Percentiles rank a stretch among this genome's conserved stretches.
Conservation (phyloP, 2,329 filamentous ascomycete genomes). For the Neonectria faginata region DNA sequence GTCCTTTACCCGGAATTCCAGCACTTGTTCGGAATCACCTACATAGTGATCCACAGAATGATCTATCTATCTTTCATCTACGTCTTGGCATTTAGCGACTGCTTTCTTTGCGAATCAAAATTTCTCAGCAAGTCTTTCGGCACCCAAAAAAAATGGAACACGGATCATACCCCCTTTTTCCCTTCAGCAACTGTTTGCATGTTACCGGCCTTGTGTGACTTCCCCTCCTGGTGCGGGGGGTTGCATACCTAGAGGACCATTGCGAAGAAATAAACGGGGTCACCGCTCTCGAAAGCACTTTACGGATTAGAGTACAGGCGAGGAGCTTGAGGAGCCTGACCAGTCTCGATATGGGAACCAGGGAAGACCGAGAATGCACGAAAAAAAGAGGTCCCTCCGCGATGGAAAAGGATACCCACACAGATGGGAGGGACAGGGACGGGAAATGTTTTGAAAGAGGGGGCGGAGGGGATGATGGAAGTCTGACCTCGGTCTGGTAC, state of each 20-base stretch:
- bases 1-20: conserved; percentile 40
- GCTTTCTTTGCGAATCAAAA: conserved; percentile 50
- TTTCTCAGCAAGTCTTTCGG: conserved; percentile 53
- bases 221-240: conserved; percentile 37
- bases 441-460: conserved; percentile 30
- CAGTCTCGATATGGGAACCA: conserved; percentile 44
- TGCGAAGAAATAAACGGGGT: conserved; percentile 36
- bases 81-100: conserved; percentile 62
- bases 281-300: conserved; percentile 40
- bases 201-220: conserved; percentile 39
- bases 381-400: conserved; percentile 40
- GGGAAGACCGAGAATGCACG: conserved; percentile 52
- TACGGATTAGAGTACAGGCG: conserved; percentile 45
- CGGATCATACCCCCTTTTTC: conserved; percentile 53
- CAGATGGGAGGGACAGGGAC: conserved; percentile 37
- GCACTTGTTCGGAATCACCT: conserved; percentile 49
- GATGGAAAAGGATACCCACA: conserved; percentile 44
- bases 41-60: conserved; percentile 47
- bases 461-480: conserved; percentile 38
- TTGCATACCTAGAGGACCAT: conserved; percentile 34
- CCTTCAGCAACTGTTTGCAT: conserved; percentile 44
- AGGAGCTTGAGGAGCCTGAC: conserved; percentile 40
- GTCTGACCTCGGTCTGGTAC: conserved; percentile 46
- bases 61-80: conserved; percentile 50
- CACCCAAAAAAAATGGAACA: conserved; percentile 54